Base-by-base conservation (phyloP, 805 yeast genomes). In the Suhomyces sp. region DNA sequence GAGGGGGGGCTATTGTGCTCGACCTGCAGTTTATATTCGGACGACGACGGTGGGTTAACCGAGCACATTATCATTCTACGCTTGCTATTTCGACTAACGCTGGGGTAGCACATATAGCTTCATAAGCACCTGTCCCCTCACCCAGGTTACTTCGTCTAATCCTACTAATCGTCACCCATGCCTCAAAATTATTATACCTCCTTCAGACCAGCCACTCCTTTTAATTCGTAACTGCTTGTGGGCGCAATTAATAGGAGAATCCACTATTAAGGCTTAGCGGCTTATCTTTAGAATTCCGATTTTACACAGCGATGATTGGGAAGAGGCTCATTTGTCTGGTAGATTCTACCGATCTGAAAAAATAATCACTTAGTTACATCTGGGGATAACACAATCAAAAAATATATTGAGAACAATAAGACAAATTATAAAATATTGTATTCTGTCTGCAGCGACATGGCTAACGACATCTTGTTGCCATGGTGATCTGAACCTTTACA, bases 381-480 rank as follows among this genome's bases (percentile, higher is more conserved):
- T 9, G 37, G 37, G 12, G 37, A 33, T 33, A 33, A 35, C 40
- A 35, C 40, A 35, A 15, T 17, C 17, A 35, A 17, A 35, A 35
- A 35, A 15, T 15, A 35, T 8, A n/a, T 35, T 35, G 17, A 15
- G 12, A 35, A 35, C 40, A 35, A 35, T 35, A 3, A 6, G 6
- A 27, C 13, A 35, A 35, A 35, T 19, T 17, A 19, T 8, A 44
- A 45, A 45, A 45, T 37, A 37, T 19, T 37, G 22, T 19, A 2
- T 37, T 3, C n/a, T 4, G 41, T 6, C 22, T 37, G 22, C 24
- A 22, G 35, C 43, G 21, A 19, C 24, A 43, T 12, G 2, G 24
- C 15, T 21, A 17, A 24, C 48, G 48, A 46, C 48, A 46, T 46
- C 8, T 21, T 19, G 49, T 47, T 47, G 49, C 25, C 45, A 43